These are phyloP conservation scores for Apiotrichum sp. DNA, from an alignment of 1,284 basidiomycete species.

Conservation along the genomic window DNA sequence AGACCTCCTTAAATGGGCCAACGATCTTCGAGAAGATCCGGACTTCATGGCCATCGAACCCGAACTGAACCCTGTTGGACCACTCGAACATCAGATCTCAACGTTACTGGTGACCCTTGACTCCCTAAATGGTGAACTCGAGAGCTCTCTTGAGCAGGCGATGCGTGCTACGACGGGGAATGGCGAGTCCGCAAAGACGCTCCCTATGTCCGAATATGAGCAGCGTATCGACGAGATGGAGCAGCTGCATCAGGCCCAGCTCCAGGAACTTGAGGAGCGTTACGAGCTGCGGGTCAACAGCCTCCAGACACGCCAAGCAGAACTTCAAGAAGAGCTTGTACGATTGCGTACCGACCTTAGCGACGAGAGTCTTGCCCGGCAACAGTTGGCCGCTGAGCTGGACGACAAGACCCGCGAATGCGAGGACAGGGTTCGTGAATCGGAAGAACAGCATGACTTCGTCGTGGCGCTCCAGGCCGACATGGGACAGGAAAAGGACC, in stretches of 20 bases:
- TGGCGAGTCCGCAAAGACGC: constrained; percentile 5
- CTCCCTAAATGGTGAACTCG: constrained; percentile 65
- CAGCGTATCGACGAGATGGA: constrained; percentile 24
- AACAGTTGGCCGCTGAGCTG: constrained; percentile 33
- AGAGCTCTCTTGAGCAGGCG: constrained; percentile 70
- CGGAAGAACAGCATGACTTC: constrained; percentile 32
- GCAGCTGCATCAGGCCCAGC: constrained; percentile 49
- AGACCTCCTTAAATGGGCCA: constrained; percentile 60
- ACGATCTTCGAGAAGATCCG: constrained; percentile 46
- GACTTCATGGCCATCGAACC: constrained; percentile 27
- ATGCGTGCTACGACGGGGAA: constrained; percentile 1
- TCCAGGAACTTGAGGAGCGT: constrained; percentile 61
- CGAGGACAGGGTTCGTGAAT: constrained; percentile 29
- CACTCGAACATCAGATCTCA: constrained; percentile 58
- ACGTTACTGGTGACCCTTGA: constrained; percentile 70
- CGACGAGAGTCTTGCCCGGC: constrained; percentile 37
- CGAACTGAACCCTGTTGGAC: constrained; percentile 52
- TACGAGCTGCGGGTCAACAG: constrained; percentile 58
- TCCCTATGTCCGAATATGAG: constrained; percentile 17
- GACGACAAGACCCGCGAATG: constrained; percentile 29
- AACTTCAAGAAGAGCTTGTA: constrained; percentile 51
- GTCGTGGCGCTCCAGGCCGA: constrained; percentile 47
- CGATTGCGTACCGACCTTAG: constrained; percentile 35
- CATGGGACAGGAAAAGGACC: constrained; percentile 52
- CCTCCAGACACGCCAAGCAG: constrained; percentile 61